Conservation (phyloP, 805 yeast genomes). For the Pichia ethanolica region DNA sequence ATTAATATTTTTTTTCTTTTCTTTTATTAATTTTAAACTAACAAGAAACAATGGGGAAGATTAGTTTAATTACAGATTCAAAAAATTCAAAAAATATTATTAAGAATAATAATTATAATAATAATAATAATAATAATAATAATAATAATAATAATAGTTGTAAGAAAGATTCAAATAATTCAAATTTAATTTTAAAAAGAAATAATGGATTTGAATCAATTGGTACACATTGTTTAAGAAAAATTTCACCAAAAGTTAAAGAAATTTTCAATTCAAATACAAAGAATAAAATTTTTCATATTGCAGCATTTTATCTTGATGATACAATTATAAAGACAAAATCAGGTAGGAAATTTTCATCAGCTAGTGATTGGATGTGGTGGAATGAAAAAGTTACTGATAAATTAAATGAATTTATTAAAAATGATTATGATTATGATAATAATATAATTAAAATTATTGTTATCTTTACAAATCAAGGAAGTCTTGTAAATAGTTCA, state of each 20-base stretch:
- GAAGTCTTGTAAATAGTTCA: conserved; percentile 42
- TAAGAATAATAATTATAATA: too few species aligned
- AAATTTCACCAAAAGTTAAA: conserved; percentile 1
- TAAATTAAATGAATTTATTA: conserved; percentile 15
- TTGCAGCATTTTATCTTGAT: conserved; percentile 80
- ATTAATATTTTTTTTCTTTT: too few species aligned
- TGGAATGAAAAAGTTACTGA: conserved; percentile 24
- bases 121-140: too few species aligned
- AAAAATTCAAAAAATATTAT: too few species aligned
- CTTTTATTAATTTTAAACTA: too few species aligned
- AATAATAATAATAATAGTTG: too few species aligned
- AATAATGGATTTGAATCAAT: background rate
- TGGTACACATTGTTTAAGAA: conserved; percentile 7
- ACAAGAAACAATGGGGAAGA: too few species aligned
- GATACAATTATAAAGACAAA: conserved; percentile 65
- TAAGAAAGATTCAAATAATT: background rate
- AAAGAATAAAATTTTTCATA: background rate
- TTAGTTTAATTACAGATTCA: too few species aligned
- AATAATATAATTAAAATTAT: conserved; percentile 23
- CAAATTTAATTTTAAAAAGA: background rate
- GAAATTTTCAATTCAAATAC: background rate
- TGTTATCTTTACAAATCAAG: conserved; percentile 84
- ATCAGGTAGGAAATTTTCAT: conserved; percentile 52
- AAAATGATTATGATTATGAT: background rate
- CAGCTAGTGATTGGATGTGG: conserved; percentile 71